Evolutionary conservation across 768 basidiomycete species (phyloP).

Genomic region (Mycena vitilis): DNA sequence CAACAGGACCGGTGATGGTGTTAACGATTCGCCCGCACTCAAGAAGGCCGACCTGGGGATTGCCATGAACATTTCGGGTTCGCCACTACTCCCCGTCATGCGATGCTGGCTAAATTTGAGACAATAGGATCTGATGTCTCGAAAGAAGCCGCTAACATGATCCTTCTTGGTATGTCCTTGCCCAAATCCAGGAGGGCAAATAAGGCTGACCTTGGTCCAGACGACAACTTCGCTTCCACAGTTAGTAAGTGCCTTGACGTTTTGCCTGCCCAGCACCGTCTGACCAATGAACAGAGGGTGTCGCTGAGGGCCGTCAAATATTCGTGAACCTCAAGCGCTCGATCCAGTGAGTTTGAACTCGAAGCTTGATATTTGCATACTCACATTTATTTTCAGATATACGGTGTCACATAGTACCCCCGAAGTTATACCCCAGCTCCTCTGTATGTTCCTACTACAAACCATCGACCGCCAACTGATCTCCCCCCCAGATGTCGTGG

Average conservation of each 20-base stretch:
- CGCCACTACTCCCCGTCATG: background rate
- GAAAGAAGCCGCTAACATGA: slow-evolving; percentile 82
- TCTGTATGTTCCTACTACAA: slow-evolving; percentile 56
- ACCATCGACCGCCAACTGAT: slow-evolving; percentile 14
- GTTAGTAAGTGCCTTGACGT: slow-evolving; percentile 62
- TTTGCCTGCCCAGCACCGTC: background rate
- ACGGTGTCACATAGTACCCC: slow-evolving; percentile 76
- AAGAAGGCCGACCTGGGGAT: slow-evolving; percentile 81
- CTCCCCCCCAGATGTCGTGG: slow-evolving; percentile 63
- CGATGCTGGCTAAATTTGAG: background rate
- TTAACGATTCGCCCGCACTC: slow-evolving; percentile 77
- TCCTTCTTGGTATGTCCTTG: slow-evolving; percentile 63
- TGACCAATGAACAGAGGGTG: slow-evolving; percentile 60
- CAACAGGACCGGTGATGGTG: slow-evolving; percentile 75
- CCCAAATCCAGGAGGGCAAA: background rate
- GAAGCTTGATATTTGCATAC: background rate
- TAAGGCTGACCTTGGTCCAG: slow-evolving; percentile 42
- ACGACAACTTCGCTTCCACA: slow-evolving; percentile 80
- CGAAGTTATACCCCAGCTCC: slow-evolving; percentile 75
- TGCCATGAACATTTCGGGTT: slow-evolving; percentile 78
- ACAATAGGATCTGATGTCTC: slow-evolving; percentile 69
- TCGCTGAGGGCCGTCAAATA: slow-evolving; percentile 75
- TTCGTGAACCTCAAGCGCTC: slow-evolving; percentile 79
- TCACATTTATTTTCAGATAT: slow-evolving; percentile 51
- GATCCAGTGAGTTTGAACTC: slow-evolving; percentile 60